Base-by-base conservation (phyloP, 2,329 filamentous ascomycete genomes). In the Nemania abortiva region DNA sequence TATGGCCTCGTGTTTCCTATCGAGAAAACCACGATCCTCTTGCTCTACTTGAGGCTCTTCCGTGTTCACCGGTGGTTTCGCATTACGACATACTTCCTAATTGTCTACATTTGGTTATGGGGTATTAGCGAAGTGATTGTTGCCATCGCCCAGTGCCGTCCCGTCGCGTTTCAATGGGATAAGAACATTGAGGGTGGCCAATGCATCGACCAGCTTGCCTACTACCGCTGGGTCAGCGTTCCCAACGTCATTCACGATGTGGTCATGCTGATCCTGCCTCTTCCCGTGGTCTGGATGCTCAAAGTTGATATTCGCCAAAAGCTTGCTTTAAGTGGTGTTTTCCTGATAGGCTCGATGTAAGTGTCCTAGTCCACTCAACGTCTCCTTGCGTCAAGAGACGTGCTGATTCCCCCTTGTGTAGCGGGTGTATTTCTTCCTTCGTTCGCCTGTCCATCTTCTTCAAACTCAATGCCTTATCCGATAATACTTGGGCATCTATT, bases 291-390 rank as follows among this genome's bases (percentile, higher is more conserved):
- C 18, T 70, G 69, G 71, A 68, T 37, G 31, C 62, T 71, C 27
- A 58, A 73, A 59, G 50, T 73, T 34, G 56, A 54, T 3, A 31
- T 69, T 22, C 66, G 65, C 10, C 57, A 70, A 34, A 73, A 73
- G 45, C 45, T 71, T 2, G 71, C 71, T 37, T 47, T 72, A 55
- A 68, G 37, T n/a, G 62, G 52, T 15, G 69, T 71, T 11, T 72
- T 72, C 55, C 34, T 72, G 61, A 59, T 72, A 24, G 69, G 64
- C 20, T 72, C 71, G 20, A 66, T 72, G 70, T 70, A 52, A 65
- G 70, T 5, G 20, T 57, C 10, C 37, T 39, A 18, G 31, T 20
- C 24, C 29, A 49, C 6, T 34, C 31, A 15, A 18, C 6, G 11
- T 15, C 9, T n/a, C 24, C 22, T 20, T 34, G 1, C 29, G 3